phyloP scores from a whole-genome alignment of 257 asterid genomes.

The Primulina eburnea region DNA sequence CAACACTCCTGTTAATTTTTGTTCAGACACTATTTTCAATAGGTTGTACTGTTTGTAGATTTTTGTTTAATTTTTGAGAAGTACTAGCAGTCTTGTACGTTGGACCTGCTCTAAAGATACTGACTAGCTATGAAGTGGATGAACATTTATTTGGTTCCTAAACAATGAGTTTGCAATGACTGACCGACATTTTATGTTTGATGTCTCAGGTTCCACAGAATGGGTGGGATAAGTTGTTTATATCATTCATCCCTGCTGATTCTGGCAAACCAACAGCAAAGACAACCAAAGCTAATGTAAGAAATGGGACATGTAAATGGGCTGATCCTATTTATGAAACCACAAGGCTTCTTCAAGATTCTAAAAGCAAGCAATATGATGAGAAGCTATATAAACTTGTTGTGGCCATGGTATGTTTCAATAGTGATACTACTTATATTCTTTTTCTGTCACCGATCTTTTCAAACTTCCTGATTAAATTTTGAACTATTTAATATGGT shows the following conservation, averaged over 20 bases:
- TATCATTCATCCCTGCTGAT: slow-evolving; percentile 76
- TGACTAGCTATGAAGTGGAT: not conserved
- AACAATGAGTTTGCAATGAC: slow-evolving; percentile 5
- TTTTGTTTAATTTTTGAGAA: not conserved
- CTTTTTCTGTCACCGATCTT: slow-evolving; percentile 8
- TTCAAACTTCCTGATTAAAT: slow-evolving; percentile 7
- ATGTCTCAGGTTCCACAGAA: slow-evolving; percentile 77
- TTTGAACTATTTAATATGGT: slow-evolving; percentile 10
- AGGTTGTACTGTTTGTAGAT: slow-evolving; percentile 2
- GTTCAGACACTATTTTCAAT: not conserved
- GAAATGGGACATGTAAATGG: slow-evolving; percentile 98
- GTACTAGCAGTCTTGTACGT: slow-evolving; percentile 5
- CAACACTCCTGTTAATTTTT: not conserved
- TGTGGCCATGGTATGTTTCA: slow-evolving; percentile 73
- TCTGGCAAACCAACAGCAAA: slow-evolving; percentile 83
- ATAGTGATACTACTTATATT: not conserved
- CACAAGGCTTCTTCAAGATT: slow-evolving; percentile 89
- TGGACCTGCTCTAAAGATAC: not conserved
- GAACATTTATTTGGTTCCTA: not conserved
- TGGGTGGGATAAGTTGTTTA: slow-evolving; percentile 97
- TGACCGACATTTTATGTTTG: slow-evolving; percentile 16
- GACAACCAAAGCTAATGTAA: slow-evolving; percentile 87
- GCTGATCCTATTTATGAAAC: slow-evolving; percentile 98
- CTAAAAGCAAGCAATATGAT: slow-evolving; percentile 75
- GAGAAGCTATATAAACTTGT: slow-evolving; percentile 92